These are phyloP conservation scores for Herpetomonas samuelpessoai DNA, from an alignment of 208 protist species.

Conservation along the genomic window DNA sequence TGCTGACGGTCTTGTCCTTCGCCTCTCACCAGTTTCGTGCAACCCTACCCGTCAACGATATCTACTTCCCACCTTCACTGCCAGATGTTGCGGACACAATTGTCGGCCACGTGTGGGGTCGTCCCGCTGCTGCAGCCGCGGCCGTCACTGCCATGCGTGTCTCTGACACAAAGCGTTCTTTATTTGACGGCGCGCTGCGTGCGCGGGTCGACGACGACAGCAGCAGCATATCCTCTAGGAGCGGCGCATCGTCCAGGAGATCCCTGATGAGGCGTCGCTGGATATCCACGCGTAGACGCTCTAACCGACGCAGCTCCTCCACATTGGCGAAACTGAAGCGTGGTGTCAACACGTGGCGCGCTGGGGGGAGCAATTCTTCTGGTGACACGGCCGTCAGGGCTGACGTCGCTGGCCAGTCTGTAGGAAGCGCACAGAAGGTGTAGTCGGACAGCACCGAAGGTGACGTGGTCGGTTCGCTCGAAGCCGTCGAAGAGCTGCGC, in stretches of 20 bases:
- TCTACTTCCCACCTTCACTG: no score
- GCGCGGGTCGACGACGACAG: neutral
- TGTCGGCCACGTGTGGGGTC: slow-evolving; percentile 24
- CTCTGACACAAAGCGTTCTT: slow-evolving; percentile 13
- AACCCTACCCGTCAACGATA: no score
- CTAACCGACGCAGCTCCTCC: slow-evolving; percentile 50
- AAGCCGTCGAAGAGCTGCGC: no score
- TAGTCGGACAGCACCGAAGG: slow-evolving; percentile 42
- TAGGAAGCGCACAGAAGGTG: slow-evolving; percentile 57
- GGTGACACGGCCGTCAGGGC: slow-evolving; percentile 26
- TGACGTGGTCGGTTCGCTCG: neutral
- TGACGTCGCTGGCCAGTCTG: slow-evolving; percentile 38
- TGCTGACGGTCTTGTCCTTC: no score
- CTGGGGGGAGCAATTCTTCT: slow-evolving; percentile 47
- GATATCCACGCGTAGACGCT: slow-evolving; percentile 45
- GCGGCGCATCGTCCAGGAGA: slow-evolving; percentile 12
- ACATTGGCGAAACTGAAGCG: slow-evolving; percentile 74
- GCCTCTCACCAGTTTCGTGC: no score
- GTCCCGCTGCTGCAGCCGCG: neutral
- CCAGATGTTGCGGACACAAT: no score
- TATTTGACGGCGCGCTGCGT: neutral
- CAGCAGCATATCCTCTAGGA: slow-evolving; percentile 5
- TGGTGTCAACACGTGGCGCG: slow-evolving; percentile 49
- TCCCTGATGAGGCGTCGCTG: slow-evolving; percentile 35
- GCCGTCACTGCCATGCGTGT: slow-evolving; percentile 19